Conservation (phyloP, 108 stramenopile species). For the Epithemia pelagica region DNA sequence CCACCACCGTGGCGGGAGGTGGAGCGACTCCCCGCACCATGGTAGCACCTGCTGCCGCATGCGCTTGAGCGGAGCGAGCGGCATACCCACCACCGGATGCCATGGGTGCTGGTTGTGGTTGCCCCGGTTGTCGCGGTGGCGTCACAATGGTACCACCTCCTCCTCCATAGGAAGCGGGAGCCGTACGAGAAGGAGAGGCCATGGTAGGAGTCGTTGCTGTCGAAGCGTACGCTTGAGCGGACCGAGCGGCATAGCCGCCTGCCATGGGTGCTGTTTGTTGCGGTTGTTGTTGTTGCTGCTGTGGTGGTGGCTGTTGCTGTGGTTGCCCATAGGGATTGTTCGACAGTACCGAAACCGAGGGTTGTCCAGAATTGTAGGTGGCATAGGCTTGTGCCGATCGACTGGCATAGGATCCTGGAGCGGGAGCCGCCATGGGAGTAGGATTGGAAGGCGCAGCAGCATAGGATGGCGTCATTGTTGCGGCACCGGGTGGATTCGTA, state of each 20-base stretch:
- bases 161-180: background rate
- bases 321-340: no score
- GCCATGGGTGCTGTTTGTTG: background rate
- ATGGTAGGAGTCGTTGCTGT: background rate
- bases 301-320: no score
- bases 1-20: background rate
- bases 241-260: slow-evolving; percentile 1
- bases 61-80: slow-evolving; percentile 18
- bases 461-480: no score
- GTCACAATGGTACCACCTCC: background rate
- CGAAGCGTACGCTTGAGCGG: slow-evolving; percentile 5
- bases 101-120: background rate
- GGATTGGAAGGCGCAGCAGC: no score
- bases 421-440: no score
- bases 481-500: no score
- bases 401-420: slow-evolving; percentile 1
- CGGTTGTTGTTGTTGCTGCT: slow-evolving; percentile 16
- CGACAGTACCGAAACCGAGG: slow-evolving; percentile 2
- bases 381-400: slow-evolving; percentile 4
- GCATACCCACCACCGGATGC: slow-evolving; percentile 14
- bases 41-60: slow-evolving; percentile 10
- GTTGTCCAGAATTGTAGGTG: background rate
- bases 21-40: background rate
- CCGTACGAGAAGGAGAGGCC: background rate
- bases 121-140: background rate